phyloP scores from a whole-genome alignment of 2,329 filamentous ascomycete genomes.

The Plenodomus lindquistii region DNA sequence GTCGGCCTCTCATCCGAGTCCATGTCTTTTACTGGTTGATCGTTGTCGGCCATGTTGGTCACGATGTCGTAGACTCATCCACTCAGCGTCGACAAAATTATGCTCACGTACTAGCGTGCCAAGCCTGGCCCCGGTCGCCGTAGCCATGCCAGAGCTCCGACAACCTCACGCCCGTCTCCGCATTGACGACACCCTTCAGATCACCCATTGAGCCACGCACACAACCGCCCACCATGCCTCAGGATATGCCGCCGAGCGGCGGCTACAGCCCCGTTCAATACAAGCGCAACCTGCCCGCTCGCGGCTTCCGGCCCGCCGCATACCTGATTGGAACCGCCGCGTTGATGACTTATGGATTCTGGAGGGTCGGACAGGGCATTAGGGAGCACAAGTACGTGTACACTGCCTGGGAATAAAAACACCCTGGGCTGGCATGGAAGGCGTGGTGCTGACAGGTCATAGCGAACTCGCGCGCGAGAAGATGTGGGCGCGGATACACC shows the following conservation, averaged over 20 bases:
- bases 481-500: slow-evolving; percentile 95
- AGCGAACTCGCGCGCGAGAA: slow-evolving; percentile 96
- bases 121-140: slow-evolving; percentile 26
- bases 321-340: slow-evolving; percentile 76
- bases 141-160: slow-evolving; percentile 11
- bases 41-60: neutral
- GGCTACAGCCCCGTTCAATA: slow-evolving; percentile 98
- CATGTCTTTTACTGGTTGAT: slow-evolving; percentile 46
- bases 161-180: slow-evolving; percentile 30
- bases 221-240: slow-evolving; percentile 70
- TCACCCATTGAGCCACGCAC: slow-evolving; percentile 34
- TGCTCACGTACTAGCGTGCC: slow-evolving; percentile 33
- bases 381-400: slow-evolving; percentile 83
- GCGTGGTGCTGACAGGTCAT: slow-evolving; percentile 22
- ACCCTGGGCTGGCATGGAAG: neutral
- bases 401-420: neutral
- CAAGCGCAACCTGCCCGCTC: slow-evolving; percentile 92
- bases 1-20: slow-evolving; percentile 59
- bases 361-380: slow-evolving; percentile 78
- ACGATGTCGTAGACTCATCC: slow-evolving; percentile 12
- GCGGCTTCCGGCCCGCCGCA: slow-evolving; percentile 82
- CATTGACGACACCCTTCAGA: slow-evolving; percentile 25
- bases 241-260: slow-evolving; percentile 94
- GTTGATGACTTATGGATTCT: slow-evolving; percentile 90
- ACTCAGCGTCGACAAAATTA: slow-evolving; percentile 34